These are phyloP conservation scores for Xanthoconium stramineum DNA, from an alignment of 768 basidiomycete genomes.

Conservation along the genomic window DNA sequence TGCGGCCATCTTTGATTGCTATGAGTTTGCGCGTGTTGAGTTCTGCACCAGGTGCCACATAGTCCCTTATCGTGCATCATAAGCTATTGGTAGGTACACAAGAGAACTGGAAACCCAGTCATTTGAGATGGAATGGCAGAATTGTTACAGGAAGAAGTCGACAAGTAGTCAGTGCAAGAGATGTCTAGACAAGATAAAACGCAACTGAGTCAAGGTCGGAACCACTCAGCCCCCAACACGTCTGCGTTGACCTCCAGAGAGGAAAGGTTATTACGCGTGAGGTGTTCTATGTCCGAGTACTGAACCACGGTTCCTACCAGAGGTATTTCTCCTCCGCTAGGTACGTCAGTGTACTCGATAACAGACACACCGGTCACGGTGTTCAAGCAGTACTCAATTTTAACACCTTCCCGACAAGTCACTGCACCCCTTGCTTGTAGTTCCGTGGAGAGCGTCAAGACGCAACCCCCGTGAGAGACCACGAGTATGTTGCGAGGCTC, in stretches of 20 bases:
- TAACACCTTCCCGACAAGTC: constrained; percentile 28
- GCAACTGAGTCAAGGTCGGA: too few species aligned
- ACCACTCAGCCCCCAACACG: too few species aligned
- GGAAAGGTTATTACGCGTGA: too few species aligned
- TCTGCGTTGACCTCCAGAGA: too few species aligned
- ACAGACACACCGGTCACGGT: constrained; percentile 44
- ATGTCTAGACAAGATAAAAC: too few species aligned
- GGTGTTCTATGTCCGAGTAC: too few species aligned
- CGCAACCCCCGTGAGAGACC: constrained; percentile 44
- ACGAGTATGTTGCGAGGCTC: neutral
- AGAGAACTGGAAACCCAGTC: neutral
- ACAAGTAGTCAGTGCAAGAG: neutral
- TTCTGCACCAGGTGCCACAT: constrained; percentile 52
- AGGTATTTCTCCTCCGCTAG: too few species aligned
- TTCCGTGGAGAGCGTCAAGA: constrained; percentile 40
- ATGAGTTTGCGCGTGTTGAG: constrained; percentile 1
- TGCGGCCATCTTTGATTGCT: constrained; percentile 33
- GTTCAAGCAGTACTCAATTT: constrained; percentile 9
- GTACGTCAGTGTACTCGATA: constrained; percentile 43
- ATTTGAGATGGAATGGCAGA: neutral
- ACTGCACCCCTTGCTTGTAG: constrained; percentile 42
- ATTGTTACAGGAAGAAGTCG: neutral
- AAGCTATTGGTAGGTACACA: neutral
- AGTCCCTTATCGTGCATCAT: constrained; percentile 41
- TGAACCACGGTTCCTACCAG: too few species aligned